A percentile compares a stretch with the other conserved stretches of the same genome.
phyloP scores from a whole-genome alignment of 306 rosid species.

The Ceratonia siliqua region DNA sequence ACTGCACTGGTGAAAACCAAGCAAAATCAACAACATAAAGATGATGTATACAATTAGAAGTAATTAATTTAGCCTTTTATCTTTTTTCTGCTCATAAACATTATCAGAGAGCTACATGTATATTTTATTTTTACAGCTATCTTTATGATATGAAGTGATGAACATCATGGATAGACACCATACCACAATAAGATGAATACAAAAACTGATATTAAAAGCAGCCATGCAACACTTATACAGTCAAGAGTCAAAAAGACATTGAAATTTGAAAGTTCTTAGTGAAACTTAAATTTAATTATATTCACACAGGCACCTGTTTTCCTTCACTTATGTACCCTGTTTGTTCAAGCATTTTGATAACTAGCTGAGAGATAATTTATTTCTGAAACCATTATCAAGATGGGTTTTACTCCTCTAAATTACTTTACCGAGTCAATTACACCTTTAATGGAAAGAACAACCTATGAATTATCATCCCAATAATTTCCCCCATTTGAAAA shows the following conservation, averaged over 20 bases:
- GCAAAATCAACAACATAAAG: constrained; percentile 18
- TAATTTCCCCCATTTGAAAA: background rate
- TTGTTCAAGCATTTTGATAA: background rate
- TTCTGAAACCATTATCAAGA: background rate
- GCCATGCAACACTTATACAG: background rate
- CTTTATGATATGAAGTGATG: background rate
- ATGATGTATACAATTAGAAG: background rate
- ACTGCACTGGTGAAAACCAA: constrained; percentile 16
- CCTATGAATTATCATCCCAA: constrained; percentile 2
- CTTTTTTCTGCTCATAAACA: background rate
- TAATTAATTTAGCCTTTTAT: background rate
- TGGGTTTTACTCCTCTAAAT: background rate
- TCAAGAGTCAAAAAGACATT: background rate
- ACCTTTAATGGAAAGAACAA: background rate
- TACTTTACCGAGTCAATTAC: background rate
- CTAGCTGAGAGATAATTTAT: background rate
- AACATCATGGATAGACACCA: background rate
- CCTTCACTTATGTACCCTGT: background rate
- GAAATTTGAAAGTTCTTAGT: background rate
- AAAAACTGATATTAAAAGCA: background rate
- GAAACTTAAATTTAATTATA: constrained; percentile 1
- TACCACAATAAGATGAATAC: background rate
- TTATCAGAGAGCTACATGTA: background rate
- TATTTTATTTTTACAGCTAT: background rate
- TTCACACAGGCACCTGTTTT: background rate